phyloP scores from a whole-genome alignment of 345 rosid genomes.

The Corchorus olitorius region DNA sequence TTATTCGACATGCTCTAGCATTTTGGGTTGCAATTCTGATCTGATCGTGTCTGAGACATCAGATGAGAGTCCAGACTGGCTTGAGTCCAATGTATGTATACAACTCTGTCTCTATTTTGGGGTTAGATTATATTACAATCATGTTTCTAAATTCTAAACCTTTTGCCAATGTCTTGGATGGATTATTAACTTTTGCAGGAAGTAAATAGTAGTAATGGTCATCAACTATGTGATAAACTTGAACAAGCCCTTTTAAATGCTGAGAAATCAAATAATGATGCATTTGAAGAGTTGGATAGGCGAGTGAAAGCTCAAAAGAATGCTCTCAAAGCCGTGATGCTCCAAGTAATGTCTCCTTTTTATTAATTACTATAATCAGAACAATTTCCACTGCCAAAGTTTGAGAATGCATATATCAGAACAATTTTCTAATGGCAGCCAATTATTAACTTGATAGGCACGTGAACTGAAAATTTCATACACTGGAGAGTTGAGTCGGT shows the following conservation, averaged over 20 bases:
- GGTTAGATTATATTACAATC: not conserved
- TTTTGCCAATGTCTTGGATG: not conserved
- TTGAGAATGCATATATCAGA: not conserved
- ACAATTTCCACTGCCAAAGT: too few species aligned
- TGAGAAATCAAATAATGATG: constrained; percentile 47
- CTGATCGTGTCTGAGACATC: constrained; percentile 2
- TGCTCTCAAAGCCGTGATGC: constrained; percentile 34
- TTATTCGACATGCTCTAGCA: constrained; percentile 6
- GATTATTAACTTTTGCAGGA: constrained; percentile 36
- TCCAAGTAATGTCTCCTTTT: constrained; percentile 35
- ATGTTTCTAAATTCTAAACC: not conserved
- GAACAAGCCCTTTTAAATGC: constrained; percentile 41
- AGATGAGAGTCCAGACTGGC: constrained; percentile 22
- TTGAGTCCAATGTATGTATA: constrained; percentile 7
- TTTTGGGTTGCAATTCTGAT: not conserved
- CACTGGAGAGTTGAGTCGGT: constrained; percentile 32
- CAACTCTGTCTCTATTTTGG: constrained; percentile 8
- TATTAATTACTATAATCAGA: not conserved
- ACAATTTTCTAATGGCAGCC: not conserved
- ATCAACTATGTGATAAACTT: constrained; percentile 39
- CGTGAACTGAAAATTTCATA: constrained; percentile 41
- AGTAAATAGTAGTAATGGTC: constrained; percentile 27
- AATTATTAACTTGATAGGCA: constrained; percentile 29
- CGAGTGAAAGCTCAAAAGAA: constrained; percentile 48
- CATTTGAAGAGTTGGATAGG: constrained; percentile 47